Evolutionary conservation across 148 eudicot species (phyloP).

Genomic region (Rheum nobile): DNA sequence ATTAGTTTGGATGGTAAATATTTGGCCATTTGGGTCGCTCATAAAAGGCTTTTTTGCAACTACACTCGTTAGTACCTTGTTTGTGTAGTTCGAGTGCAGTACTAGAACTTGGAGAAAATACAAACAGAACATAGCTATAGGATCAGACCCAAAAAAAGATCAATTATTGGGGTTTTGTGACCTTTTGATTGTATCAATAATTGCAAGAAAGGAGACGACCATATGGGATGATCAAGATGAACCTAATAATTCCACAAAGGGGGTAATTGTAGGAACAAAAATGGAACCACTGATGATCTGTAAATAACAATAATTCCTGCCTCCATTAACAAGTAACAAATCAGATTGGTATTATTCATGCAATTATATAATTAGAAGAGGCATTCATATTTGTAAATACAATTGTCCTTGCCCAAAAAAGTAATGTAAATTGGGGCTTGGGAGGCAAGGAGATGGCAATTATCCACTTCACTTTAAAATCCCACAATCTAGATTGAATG

Average conservation of each 20-base stretch:
- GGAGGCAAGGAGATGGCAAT: neutral
- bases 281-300: neutral
- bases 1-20: too few species aligned
- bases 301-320: neutral
- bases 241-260: neutral
- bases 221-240: neutral
- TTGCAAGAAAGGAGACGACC: neutral
- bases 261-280: neutral
- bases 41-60: neutral
- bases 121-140: neutral
- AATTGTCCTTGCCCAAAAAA: neutral
- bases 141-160: neutral
- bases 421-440: neutral
- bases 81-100: neutral
- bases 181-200: neutral
- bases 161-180: neutral
- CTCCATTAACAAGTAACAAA: too few species aligned
- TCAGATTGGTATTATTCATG: neutral
- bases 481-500: conserved; percentile 6
- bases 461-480: neutral
- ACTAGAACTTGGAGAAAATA: neutral
- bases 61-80: neutral
- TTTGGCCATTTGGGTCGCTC: too few species aligned
- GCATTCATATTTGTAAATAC: neutral
- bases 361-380: neutral